Percentiles rank a stretch among this genome's conserved stretches.
Conservation (phyloP, 2,329 filamentous ascomycete genomes). For the Alternaria tenuissima region DNA sequence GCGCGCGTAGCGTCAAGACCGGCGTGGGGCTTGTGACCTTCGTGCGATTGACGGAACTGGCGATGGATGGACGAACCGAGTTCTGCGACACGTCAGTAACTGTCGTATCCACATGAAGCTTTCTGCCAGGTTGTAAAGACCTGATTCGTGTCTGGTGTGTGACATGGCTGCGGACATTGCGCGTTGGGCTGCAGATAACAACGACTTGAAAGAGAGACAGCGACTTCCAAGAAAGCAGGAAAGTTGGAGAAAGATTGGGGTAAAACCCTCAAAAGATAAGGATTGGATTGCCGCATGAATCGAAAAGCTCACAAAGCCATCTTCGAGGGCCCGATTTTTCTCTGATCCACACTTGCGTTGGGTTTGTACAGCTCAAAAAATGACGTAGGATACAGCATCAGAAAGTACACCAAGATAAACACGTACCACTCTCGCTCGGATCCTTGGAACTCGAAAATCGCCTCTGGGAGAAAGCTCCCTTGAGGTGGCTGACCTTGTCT, state of each 20-base stretch:
- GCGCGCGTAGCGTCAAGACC: slow-evolving; percentile 88
- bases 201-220: not conserved
- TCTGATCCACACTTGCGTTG: slow-evolving; percentile 6
- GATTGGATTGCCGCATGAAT: not conserved
- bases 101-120: not conserved
- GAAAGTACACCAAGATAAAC: not conserved
- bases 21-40: slow-evolving; percentile 89
- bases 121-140: slow-evolving; percentile 4
- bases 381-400: slow-evolving; percentile 15
- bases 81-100: slow-evolving; percentile 61
- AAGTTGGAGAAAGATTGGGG: not conserved
- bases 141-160: slow-evolving; percentile 16
- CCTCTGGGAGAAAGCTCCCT: slow-evolving; percentile 39
- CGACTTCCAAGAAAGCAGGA: not conserved
- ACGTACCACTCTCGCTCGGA: slow-evolving; percentile 49
- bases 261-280: not conserved
- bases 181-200: not conserved
- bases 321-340: not conserved
- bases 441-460: slow-evolving; percentile 50
- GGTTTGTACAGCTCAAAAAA: slow-evolving; percentile 13
- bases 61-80: slow-evolving; percentile 83
- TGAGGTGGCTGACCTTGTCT: slow-evolving; percentile 43
- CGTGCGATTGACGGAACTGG: slow-evolving; percentile 88
- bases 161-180: slow-evolving; percentile 2
- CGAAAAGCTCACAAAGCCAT: not conserved